Evolutionary conservation across 2,329 filamentous ascomycete species (phyloP), one percentile per base, ranked within the genome.

Genomic region (Diatrype stigma): DNA sequence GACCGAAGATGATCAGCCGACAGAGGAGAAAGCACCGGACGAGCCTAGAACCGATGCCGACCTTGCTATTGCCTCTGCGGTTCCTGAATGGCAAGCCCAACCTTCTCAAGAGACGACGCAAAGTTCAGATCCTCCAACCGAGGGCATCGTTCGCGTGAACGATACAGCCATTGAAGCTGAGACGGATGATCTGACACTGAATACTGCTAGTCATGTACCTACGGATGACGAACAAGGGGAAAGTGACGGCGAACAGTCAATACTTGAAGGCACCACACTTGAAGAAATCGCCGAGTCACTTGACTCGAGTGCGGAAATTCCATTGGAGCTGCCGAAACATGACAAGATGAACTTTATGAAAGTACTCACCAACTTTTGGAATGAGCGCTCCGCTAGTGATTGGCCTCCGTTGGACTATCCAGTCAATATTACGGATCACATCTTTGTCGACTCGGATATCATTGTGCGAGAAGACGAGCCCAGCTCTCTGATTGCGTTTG

Each of bases 401-500:
- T 99, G 94, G 94, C 81, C 87, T 6, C 83, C 87, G 21, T 79
- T 99, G 19, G 94, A 99, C 49, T 99, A 99, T 63, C 95, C 95
- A 3, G 81, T 97, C 56, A 88, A 83, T 57, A 77, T 87, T 44
- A 89, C 86, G 16, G 94, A 99, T 66, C 94, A 99, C 67, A 92
- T 99, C 45, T 97, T 97, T 72, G 89, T 91, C 49, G 92, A 99
- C 70, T 96, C 91, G 8, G 90, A 99, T 67, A 92, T 99, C 56
- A 96, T 99, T 59, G 91, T 99, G 35, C 85, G 94, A 37, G 94
- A 99, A 69, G 94, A 99, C 67, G 94, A 99, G 70, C 94, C 94
- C 2, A 96, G 91, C 63, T 97, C 94, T 2, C 81, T 99, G 38
- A 94, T 99, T 63, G 94, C 95, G 0, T 89, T 99, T 64, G 91